Evolutionary conservation across 257 asterid species (phyloP), one percentile per base, ranked within the genome.

Genomic region (Solanum microdontum): DNA sequence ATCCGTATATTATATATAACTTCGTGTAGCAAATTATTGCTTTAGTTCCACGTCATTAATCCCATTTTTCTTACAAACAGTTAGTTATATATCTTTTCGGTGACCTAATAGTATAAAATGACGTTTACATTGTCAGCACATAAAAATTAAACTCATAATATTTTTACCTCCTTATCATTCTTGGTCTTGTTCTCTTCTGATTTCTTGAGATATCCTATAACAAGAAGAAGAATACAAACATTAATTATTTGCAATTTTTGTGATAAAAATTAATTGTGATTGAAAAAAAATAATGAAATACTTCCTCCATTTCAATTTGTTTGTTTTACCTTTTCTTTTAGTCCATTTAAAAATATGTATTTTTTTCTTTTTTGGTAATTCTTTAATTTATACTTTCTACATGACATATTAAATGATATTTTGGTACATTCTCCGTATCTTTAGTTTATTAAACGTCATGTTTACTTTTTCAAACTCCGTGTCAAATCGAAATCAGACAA

Each of bases 141-240:
- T 79, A 79, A 26, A 79, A 24, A 0, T 43, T 84, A 40, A 39
- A 84, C 79, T 69, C 39, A 0, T 0, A 1, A 84, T 37, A 60
- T 5, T 89, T 89, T 89, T 89, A 95, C 99, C 99, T 95, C 98
- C 91, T 95, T 94, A 83, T 95, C 99, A 89, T 96, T 94, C 87
- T 91, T 94, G 28, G 83, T 91, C 93, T 93, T 96, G 94, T 94
- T 96, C 84, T 96, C 99, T 89, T 95, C 92, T 4, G 98, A 92
- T 91, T 94, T 96, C 93, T 95, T 92, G 93, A 96, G 88, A 83
- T 92, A 96, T 87, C 91, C 99, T 95, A 93, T 94, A 92, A 72
- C 11, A 72, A 13, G 11, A 69, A 26, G 37, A 73, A 37, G 40
- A 64, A 90, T 5, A 7, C 43, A 70, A 70, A 66, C 85, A 15